phyloP scores from a whole-genome alignment of 768 basidiomycete species.

The Agrocybe chaxingu region DNA sequence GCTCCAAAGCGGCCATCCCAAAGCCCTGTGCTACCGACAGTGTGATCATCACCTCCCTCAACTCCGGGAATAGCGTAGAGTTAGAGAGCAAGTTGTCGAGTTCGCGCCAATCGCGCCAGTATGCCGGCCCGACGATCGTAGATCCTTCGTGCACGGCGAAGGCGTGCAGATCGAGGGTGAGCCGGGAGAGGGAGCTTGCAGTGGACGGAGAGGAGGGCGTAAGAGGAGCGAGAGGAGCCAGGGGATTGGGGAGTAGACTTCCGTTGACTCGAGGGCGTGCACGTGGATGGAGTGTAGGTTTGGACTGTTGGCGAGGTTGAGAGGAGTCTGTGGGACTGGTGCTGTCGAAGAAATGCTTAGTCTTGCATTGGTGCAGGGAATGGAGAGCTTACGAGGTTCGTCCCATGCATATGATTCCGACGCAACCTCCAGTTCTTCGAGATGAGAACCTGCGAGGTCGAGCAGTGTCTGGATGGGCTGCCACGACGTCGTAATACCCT shows the following conservation, averaged over 20 bases:
- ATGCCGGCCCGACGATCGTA: background rate
- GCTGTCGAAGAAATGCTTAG: background rate
- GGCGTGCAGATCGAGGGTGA: background rate
- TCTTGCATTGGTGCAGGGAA: too few species aligned
- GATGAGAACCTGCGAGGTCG: too few species aligned
- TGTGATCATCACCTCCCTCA: background rate
- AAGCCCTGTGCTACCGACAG: background rate
- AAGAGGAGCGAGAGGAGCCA: background rate
- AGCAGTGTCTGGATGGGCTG: too few species aligned
- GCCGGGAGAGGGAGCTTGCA: background rate
- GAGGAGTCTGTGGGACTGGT: background rate
- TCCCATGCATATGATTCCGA: too few species aligned
- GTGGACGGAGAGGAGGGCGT: background rate
- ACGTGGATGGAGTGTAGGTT: background rate
- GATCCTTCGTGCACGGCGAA: background rate
- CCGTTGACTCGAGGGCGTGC: background rate
- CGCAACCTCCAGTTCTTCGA: too few species aligned
- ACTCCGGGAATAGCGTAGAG: background rate
- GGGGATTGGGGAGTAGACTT: background rate
- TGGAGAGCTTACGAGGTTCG: too few species aligned
- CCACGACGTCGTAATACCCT: too few species aligned
- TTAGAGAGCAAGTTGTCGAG: constrained; percentile 1
- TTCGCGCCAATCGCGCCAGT: background rate
- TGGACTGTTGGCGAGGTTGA: background rate
- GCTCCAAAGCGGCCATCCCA: too few species aligned